These are phyloP conservation scores for Priceomyces medius DNA, from an alignment of 805 yeast species.

Conservation along the genomic window DNA sequence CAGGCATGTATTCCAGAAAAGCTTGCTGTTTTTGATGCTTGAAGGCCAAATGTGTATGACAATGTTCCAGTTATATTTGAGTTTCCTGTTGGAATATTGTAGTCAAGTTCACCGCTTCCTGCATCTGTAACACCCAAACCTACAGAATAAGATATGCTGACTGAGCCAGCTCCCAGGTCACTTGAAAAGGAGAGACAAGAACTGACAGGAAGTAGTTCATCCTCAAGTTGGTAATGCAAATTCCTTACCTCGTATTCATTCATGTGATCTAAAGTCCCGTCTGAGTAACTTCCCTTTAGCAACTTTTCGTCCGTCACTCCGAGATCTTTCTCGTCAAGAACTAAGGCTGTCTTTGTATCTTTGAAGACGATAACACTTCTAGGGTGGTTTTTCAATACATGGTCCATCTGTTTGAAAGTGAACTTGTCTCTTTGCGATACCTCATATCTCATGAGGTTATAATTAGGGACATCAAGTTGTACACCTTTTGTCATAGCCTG, in stretches of 20 bases:
- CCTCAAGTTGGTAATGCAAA: slow-evolving; percentile 3
- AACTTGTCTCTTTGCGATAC: slow-evolving; percentile 12
- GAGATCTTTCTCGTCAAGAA: slow-evolving; percentile 7
- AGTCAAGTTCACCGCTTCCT: slow-evolving; percentile 4
- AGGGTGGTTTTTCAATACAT: slow-evolving; percentile 12
- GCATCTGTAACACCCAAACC: slow-evolving; percentile 8
- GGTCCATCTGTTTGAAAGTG: slow-evolving; percentile 9
- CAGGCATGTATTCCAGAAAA: slow-evolving; percentile 18
- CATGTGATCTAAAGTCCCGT: not conserved
- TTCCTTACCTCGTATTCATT: slow-evolving; percentile 4
- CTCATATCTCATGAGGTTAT: slow-evolving; percentile 5
- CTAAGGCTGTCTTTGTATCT: slow-evolving; percentile 17
- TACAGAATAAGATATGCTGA: slow-evolving; percentile 9
- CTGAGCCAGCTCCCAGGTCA: slow-evolving; percentile 10
- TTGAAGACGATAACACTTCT: slow-evolving; percentile 14
- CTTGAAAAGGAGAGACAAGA: slow-evolving; percentile 12
- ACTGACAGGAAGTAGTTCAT: slow-evolving; percentile 14
- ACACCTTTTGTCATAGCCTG: not conserved
- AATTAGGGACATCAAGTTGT: slow-evolving; percentile 1
- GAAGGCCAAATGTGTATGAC: slow-evolving; percentile 4
- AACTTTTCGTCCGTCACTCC: not conserved
- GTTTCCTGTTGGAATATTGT: slow-evolving; percentile 2
- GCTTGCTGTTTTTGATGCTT: slow-evolving; percentile 8
- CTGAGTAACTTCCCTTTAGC: not conserved
- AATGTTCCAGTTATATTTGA: slow-evolving; percentile 7